phyloP scores from a whole-genome alignment of 2,329 filamentous ascomycete genomes.

The Cercospora beticola region DNA sequence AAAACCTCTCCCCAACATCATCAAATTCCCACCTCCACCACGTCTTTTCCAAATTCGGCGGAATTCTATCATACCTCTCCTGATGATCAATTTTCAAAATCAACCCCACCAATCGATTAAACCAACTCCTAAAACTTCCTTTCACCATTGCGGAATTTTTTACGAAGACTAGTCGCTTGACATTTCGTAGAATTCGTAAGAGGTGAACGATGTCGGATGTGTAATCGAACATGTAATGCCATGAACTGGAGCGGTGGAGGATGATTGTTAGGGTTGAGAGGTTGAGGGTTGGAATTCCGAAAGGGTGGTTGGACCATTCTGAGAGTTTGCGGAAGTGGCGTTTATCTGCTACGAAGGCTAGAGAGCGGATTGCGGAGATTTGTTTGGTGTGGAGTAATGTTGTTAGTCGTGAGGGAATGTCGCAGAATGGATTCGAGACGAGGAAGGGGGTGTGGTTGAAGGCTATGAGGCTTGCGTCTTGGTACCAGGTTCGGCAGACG shows the following conservation, averaged over 20 bases:
- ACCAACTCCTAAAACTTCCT: constrained; percentile 42
- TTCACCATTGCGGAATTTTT: constrained; percentile 39
- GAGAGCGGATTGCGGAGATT: constrained; percentile 35
- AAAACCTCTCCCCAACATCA: constrained; percentile 32
- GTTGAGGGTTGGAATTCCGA: constrained; percentile 33
- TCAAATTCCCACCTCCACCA: constrained; percentile 46
- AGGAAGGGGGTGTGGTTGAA: constrained; percentile 41
- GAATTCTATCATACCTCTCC: constrained; percentile 40
- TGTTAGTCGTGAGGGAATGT: constrained; percentile 32
- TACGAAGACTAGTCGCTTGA: constrained; percentile 40
- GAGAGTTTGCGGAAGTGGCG: constrained; percentile 36
- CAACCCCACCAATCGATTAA: constrained; percentile 40
- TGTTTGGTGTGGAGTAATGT: constrained; percentile 30
- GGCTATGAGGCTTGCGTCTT: constrained; percentile 40
- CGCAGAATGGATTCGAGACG: constrained; percentile 37
- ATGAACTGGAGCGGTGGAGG: constrained; percentile 35
- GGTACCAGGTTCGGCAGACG: constrained; percentile 41
- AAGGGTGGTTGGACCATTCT: constrained; percentile 38
- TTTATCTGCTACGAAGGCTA: constrained; percentile 36
- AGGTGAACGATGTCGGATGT: constrained; percentile 36
- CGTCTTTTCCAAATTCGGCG: constrained; percentile 34
- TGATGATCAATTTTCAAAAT: constrained; percentile 45
- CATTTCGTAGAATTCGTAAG: constrained; percentile 37
- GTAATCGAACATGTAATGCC: constrained; percentile 40
- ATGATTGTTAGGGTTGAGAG: constrained; percentile 39